Percentiles rank a stretch among this genome's conserved stretches.
Conservation (phyloP, 208 protist species). For the Spongospora subterranea region DNA sequence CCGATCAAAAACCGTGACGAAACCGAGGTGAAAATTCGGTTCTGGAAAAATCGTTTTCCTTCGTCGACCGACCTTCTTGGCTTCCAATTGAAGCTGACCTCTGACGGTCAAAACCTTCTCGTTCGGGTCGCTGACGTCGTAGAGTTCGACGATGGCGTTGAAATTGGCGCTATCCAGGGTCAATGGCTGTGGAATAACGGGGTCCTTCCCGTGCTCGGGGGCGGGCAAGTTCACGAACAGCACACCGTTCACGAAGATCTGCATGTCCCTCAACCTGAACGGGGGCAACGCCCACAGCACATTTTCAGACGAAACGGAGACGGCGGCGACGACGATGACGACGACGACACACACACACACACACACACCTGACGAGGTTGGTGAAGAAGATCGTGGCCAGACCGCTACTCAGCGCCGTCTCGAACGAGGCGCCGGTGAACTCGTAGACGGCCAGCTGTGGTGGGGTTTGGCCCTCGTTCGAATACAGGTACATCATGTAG, state of each 20-base stretch:
- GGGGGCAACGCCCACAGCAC: too few species aligned
- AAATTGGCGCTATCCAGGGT: neutral
- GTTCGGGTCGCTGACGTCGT: slow-evolving; percentile 5
- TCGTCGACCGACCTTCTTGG: slow-evolving; percentile 14
- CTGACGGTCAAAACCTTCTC: neutral
- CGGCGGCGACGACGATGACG: too few species aligned
- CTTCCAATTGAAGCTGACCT: neutral
- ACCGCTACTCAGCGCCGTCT: neutral
- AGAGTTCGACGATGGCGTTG: slow-evolving; percentile 39
- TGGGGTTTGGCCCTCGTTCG: neutral
- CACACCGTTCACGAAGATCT: slow-evolving; percentile 45
- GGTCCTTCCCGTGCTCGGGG: neutral
- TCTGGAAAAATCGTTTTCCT: too few species aligned
- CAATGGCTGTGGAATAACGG: neutral
- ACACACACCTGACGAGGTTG: too few species aligned
- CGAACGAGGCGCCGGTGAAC: slow-evolving; percentile 15
- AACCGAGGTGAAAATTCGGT: too few species aligned
- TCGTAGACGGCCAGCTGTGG: neutral
- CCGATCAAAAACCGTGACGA: too few species aligned
- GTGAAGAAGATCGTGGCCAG: slow-evolving; percentile 43
- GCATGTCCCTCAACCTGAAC: neutral
- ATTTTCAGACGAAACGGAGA: too few species aligned
- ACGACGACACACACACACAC: too few species aligned
- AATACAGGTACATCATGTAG: slow-evolving; percentile 41
- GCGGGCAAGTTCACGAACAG: slow-evolving; percentile 47